A percentile compares a stretch with the other conserved stretches of the same genome.
phyloP scores from a whole-genome alignment of 768 basidiomycete genomes.

The Xerocomus brunneocitrinus region DNA sequence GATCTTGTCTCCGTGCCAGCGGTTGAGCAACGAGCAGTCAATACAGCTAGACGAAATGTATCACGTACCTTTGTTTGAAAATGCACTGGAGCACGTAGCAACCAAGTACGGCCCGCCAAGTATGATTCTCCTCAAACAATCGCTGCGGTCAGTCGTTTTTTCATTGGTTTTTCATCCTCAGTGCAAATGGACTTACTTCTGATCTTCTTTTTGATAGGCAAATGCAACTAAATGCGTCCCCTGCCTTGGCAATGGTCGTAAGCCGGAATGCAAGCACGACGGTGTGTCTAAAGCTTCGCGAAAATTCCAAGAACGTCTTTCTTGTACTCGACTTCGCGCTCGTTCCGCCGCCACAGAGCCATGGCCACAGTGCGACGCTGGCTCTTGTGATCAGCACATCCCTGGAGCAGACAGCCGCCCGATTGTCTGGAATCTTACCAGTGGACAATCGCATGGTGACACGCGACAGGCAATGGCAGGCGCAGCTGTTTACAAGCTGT shows the following conservation, averaged over 20 bases:
- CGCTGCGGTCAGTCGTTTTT: slow-evolving; percentile 18
- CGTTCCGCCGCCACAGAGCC: slow-evolving; percentile 37
- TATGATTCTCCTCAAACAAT: slow-evolving; percentile 32
- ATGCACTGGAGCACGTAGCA: slow-evolving; percentile 32
- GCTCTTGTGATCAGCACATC: slow-evolving; percentile 50
- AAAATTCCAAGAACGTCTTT: slow-evolving; percentile 36
- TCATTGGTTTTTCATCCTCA: background rate
- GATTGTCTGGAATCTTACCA: slow-evolving; percentile 43
- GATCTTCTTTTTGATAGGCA: slow-evolving; percentile 14
- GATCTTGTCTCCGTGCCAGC: slow-evolving; percentile 45
- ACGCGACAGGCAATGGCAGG: slow-evolving; percentile 54
- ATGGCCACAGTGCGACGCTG: slow-evolving; percentile 31
- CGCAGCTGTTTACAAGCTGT: slow-evolving; percentile 53
- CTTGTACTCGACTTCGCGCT: slow-evolving; percentile 61
- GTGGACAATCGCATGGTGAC: slow-evolving; percentile 41
- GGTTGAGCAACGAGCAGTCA: slow-evolving; percentile 42
- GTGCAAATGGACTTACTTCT: background rate
- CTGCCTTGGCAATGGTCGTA: slow-evolving; percentile 41
- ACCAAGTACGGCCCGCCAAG: slow-evolving; percentile 37
- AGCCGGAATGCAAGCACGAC: slow-evolving; percentile 61
- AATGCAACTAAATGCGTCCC: slow-evolving; percentile 15
- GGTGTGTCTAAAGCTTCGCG: slow-evolving; percentile 39
- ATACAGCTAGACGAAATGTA: slow-evolving; percentile 50
- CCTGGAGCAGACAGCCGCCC: slow-evolving; percentile 39
- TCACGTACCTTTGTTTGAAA: slow-evolving; percentile 44